A percentile compares a stretch with the other conserved stretches of the same genome.
These are phyloP conservation scores for Diaporthe helianthi DNA, from an alignment of 2,329 filamentous ascomycete genomes.

Conservation along the genomic window DNA sequence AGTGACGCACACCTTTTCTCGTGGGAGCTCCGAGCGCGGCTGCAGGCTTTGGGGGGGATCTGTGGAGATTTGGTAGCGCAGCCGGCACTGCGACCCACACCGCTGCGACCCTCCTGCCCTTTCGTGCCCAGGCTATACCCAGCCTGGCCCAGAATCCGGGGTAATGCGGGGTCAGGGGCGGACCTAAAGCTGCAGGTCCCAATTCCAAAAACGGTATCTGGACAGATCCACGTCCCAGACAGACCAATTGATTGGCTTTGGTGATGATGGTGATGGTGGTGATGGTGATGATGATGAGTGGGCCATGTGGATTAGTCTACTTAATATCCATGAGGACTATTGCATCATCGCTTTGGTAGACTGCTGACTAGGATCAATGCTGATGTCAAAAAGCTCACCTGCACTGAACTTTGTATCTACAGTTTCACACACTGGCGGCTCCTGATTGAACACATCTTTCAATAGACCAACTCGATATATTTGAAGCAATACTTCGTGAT, in stretches of 20 bases:
- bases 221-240: no score
- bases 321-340: background rate
- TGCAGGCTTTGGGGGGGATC: background rate
- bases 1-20: conserved; percentile 19
- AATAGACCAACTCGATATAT: no score
- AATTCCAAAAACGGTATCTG: background rate
- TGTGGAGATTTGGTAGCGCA: background rate
- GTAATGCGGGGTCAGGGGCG: conserved; percentile 24
- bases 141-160: conserved; percentile 18
- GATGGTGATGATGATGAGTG: background rate
- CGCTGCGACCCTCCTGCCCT: background rate
- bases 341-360: background rate
- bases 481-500: no score
- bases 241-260: no score
- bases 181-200: conserved; percentile 20
- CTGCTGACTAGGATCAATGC: no score
- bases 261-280: no score
- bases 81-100: conserved; percentile 9
- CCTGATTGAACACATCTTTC: no score
- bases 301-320: background rate
- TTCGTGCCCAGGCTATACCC: background rate
- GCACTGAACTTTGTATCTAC: no score
- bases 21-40: conserved; percentile 17
- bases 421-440: no score
- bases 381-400: background rate